Evolutionary conservation across 495 filamentous ascomycete species (phyloP).

Genomic region (Aspergillus avenaceus): DNA sequence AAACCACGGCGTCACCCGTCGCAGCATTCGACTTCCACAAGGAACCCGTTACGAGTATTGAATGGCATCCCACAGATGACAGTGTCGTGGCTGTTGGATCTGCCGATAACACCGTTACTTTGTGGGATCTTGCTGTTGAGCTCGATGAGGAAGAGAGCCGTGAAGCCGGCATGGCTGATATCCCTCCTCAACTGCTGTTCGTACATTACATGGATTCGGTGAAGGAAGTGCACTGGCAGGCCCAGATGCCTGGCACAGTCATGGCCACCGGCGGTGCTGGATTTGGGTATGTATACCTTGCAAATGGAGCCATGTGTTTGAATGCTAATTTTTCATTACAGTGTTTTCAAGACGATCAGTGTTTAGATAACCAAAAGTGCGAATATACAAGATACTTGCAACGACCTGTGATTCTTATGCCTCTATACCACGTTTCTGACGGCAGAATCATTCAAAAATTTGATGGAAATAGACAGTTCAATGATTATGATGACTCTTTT

Average conservation of each 20-base stretch:
- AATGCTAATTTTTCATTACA: constrained; percentile 23
- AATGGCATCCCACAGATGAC: constrained; percentile 97
- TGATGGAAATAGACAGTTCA: neutral
- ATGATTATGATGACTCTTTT: neutral
- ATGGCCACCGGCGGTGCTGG: constrained; percentile 85
- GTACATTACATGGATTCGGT: constrained; percentile 92
- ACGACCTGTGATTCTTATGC: neutral
- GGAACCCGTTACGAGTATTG: constrained; percentile 90
- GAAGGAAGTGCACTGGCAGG: constrained; percentile 96
- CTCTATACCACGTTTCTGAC: neutral
- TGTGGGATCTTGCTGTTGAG: constrained; percentile 97
- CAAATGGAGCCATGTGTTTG: neutral
- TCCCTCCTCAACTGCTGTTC: constrained; percentile 92
- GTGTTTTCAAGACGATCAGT: constrained; percentile 56
- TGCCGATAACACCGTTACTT: constrained; percentile 87
- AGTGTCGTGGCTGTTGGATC: constrained; percentile 88
- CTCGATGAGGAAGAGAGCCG: constrained; percentile 94
- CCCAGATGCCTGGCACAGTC: constrained; percentile 86
- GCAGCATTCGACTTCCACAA: constrained; percentile 92
- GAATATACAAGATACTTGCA: neutral
- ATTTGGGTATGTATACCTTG: constrained; percentile 57
- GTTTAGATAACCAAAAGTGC: constrained; percentile 31
- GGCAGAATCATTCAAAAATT: neutral
- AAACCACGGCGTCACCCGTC: constrained; percentile 59
- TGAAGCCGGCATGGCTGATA: constrained; percentile 79